Percentiles rank a stretch among this genome's conserved stretches.
These are phyloP conservation scores for Clohesyomyces aquaticus DNA, from an alignment of 495 filamentous ascomycete species.

Conservation along the genomic window DNA sequence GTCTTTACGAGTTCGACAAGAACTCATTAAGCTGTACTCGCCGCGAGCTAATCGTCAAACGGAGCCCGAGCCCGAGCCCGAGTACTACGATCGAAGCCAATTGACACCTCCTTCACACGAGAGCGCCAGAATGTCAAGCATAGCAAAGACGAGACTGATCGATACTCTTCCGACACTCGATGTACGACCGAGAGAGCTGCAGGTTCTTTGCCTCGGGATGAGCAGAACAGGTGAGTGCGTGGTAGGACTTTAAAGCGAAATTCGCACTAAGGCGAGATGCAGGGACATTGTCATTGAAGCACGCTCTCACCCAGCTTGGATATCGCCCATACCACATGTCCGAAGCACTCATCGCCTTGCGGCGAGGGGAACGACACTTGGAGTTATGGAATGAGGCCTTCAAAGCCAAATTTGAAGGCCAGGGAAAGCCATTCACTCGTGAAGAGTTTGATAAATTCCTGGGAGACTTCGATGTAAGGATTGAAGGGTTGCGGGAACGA, in stretches of 20 bases:
- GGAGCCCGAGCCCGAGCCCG: too few relatives aligned
- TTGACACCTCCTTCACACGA: neutral
- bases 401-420: slow-evolving; percentile 37
- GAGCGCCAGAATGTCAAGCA: neutral
- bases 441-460: slow-evolving; percentile 39
- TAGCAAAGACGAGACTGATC: neutral
- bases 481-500: neutral
- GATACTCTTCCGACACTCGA: neutral
- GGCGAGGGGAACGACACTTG: slow-evolving; percentile 16
- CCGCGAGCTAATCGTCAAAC: too few relatives aligned
- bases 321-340: slow-evolving; percentile 40
- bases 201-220: neutral
- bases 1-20: too few relatives aligned
- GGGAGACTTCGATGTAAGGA: slow-evolving; percentile 33
- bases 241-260: neutral
- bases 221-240: slow-evolving; percentile 5
- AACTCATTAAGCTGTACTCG: too few relatives aligned
- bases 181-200: neutral
- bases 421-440: slow-evolving; percentile 30
- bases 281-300: neutral
- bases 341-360: slow-evolving; percentile 7
- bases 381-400: slow-evolving; percentile 36
- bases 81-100: too few relatives aligned
- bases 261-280: too few relatives aligned
- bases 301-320: slow-evolving; percentile 22